phyloP scores from a whole-genome alignment of 768 basidiomycete genomes.

The Amanita rubescens region DNA sequence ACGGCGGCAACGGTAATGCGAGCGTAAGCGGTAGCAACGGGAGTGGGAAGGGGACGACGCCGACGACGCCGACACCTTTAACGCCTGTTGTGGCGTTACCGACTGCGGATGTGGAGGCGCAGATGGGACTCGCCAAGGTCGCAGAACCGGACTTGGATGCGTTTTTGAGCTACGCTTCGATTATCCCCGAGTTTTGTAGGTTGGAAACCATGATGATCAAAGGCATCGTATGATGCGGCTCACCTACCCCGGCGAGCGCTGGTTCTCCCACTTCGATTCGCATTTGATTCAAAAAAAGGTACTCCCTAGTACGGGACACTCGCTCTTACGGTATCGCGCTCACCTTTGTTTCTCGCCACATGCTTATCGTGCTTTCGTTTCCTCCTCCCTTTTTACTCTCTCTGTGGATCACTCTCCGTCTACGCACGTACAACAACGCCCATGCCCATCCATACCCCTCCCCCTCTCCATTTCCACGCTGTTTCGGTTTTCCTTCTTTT shows the following conservation, averaged over 20 bases:
- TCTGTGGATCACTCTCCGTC: neutral
- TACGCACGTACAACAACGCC: neutral
- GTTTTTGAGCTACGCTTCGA: constrained; percentile 79
- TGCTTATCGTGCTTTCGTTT: neutral
- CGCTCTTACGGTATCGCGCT: neutral
- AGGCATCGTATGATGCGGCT: constrained; percentile 32
- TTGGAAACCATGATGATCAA: constrained; percentile 76
- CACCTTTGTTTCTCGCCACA: neutral
- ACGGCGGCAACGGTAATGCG: neutral
- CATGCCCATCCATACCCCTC: no score
- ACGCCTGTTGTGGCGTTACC: constrained; percentile 67
- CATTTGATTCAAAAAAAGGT: neutral
- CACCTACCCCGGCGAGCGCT: neutral
- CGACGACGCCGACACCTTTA: constrained; percentile 49
- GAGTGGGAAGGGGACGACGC: constrained; percentile 21
- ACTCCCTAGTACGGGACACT: neutral
- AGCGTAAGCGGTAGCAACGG: constrained; percentile 13
- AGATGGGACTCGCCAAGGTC: constrained; percentile 73
- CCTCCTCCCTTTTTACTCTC: no score
- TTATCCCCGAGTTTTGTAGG: constrained; percentile 77
- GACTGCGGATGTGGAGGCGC: constrained; percentile 65
- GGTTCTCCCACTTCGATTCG: no score
- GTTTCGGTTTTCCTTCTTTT: neutral
- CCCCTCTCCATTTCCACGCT: neutral
- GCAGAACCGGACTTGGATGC: constrained; percentile 81